These are phyloP conservation scores for Eucalyptus sp. DNA, from an alignment of 345 rosid genomes.

Conservation along the genomic window DNA sequence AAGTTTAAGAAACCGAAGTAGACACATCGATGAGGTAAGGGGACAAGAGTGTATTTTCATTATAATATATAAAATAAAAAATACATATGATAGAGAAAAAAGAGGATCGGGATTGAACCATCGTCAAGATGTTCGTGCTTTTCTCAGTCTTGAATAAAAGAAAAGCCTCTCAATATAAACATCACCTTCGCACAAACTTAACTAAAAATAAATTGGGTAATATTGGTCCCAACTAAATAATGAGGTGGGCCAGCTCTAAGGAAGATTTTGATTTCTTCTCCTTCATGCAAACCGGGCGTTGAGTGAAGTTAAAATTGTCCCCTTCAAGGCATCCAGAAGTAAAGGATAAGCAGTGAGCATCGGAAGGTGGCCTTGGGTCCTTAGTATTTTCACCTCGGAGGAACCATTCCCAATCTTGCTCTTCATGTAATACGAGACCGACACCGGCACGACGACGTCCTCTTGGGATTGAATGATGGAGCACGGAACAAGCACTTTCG, in stretches of 20 bases:
- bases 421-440: no score
- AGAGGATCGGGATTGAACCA: not conserved
- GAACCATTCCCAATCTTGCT: no score
- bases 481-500: no score
- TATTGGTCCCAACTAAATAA: not conserved
- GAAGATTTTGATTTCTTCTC: no score
- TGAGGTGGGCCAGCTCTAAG: not conserved
- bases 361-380: no score
- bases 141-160: not conserved
- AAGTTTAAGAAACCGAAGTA: not conserved
- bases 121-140: not conserved
- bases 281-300: no score
- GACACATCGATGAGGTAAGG: not conserved
- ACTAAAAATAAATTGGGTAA: not conserved
- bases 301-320: not conserved
- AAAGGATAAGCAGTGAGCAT: no score
- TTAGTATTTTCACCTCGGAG: no score
- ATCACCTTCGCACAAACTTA: not conserved
- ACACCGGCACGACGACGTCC: no score
- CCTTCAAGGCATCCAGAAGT: not conserved
- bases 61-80: accelerated
- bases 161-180: accelerated
- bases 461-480: no score
- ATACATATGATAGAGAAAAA: not conserved
- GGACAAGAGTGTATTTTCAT: not conserved